A percentile compares a stretch with the other conserved stretches of the same genome.
phyloP scores from a whole-genome alignment of 108 stramenopile genomes.

The Discostella pseudostelligera region DNA sequence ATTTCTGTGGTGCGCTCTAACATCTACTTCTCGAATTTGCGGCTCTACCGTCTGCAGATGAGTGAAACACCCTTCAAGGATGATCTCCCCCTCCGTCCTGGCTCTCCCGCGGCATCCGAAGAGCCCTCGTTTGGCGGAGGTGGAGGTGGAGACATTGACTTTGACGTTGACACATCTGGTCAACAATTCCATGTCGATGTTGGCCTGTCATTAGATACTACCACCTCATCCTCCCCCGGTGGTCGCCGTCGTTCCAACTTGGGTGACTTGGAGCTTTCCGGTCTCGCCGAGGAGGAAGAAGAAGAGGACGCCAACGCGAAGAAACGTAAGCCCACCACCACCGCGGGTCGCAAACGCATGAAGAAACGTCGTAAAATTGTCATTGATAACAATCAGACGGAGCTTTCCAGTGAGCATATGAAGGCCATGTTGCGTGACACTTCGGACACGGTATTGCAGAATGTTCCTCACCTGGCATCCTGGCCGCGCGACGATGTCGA shows the following conservation, averaged over 20 bases:
- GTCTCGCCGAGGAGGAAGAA: constrained; percentile 26
- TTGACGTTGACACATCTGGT: constrained; percentile 35
- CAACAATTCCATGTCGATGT: constrained; percentile 37
- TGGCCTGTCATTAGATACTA: constrained; percentile 41
- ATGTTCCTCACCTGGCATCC: constrained; percentile 58
- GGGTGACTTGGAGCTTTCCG: constrained; percentile 48
- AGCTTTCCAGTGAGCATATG: constrained; percentile 75
- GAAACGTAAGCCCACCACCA: constrained; percentile 33
- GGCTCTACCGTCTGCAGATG: constrained; percentile 5
- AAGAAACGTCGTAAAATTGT: constrained; percentile 82
- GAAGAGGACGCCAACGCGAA: constrained; percentile 23
- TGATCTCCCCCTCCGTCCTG: constrained; percentile 18
- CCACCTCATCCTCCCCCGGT: constrained; percentile 43
- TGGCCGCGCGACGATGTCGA: constrained; percentile 47
- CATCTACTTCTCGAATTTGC: background rate
- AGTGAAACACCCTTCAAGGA: constrained; percentile 41
- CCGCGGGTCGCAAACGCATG: constrained; percentile 46
- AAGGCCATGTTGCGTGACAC: constrained; percentile 74
- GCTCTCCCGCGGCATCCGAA: constrained; percentile 23
- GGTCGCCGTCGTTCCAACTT: constrained; percentile 35
- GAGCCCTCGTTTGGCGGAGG: constrained; percentile 27
- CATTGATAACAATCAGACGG: constrained; percentile 82
- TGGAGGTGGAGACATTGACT: constrained; percentile 37
- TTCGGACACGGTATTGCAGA: constrained; percentile 59
- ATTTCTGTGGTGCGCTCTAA: background rate